A percentile compares a stretch with the other conserved stretches of the same genome.
phyloP scores from a whole-genome alignment of 2,329 filamentous ascomycete species.

The Claviceps africana region DNA sequence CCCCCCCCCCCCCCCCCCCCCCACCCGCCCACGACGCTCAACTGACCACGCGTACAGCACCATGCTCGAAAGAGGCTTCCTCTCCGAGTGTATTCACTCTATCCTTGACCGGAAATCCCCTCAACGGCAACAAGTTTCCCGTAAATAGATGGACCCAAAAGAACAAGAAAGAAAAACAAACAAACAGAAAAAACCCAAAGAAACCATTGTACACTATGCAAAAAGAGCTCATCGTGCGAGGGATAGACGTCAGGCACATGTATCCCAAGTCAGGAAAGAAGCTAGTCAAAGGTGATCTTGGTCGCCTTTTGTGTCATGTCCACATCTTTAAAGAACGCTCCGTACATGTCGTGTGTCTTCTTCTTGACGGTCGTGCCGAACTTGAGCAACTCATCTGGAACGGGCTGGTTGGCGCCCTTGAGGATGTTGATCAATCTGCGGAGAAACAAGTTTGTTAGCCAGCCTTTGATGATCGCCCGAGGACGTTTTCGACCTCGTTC shows the following conservation, averaged over 20 bases:
- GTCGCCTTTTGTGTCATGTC: constrained; percentile 71
- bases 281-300: constrained; percentile 78
- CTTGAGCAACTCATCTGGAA: constrained; percentile 82
- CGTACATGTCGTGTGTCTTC: constrained; percentile 92
- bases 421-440: constrained; percentile 80
- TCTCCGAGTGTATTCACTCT: constrained; percentile 35
- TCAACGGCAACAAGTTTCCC: constrained; percentile 13
- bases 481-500: not conserved
- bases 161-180: not conserved
- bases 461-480: not conserved
- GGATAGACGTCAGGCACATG: not conserved
- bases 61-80: constrained; percentile 39
- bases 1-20: constrained; percentile 40
- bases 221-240: not conserved
- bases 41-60: constrained; percentile 23
- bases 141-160: not conserved
- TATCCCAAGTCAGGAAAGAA: not conserved
- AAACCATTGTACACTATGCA: not conserved
- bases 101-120: constrained; percentile 21
- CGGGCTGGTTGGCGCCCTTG: constrained; percentile 78
- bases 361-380: constrained; percentile 98
- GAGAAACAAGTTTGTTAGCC: not conserved
- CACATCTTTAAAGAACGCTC: constrained; percentile 87
- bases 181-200: no score
- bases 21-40: constrained; percentile 26